phyloP scores from a whole-genome alignment of 495 filamentous ascomycete species.

The Daldinia vernicosa region DNA sequence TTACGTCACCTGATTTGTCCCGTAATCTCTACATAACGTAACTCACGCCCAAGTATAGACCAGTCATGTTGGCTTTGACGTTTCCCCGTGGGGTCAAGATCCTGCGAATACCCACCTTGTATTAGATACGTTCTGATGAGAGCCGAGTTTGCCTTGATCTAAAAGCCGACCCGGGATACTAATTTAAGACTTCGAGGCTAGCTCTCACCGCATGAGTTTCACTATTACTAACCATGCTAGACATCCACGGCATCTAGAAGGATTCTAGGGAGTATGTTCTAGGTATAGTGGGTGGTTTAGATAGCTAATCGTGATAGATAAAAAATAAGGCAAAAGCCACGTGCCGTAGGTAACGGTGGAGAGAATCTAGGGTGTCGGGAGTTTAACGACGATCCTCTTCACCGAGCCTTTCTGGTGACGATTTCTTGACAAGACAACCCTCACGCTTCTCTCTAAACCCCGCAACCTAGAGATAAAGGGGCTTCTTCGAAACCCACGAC shows the following conservation, averaged over 20 bases:
- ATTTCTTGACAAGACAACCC: neutral
- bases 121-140: neutral
- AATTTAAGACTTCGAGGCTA: neutral
- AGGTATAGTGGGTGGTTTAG: neutral
- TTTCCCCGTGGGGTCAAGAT: slow-evolving; percentile 35
- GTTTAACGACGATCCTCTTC: slow-evolving; percentile 24
- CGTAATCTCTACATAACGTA: slow-evolving; percentile 2
- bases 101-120: neutral
- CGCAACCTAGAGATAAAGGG: neutral
- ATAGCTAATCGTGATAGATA: neutral
- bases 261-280: neutral
- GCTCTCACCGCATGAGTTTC: neutral
- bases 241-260: neutral
- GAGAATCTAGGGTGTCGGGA: neutral
- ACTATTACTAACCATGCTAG: neutral
- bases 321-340: neutral
- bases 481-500: slow-evolving; percentile 4
- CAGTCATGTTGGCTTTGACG: neutral
- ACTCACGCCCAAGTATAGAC: neutral
- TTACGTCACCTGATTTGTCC: slow-evolving; percentile 7
- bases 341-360: neutral
- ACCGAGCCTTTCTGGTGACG: slow-evolving; percentile 20
- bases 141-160: neutral
- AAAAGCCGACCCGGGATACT: neutral
- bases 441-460: neutral